Evolutionary conservation across 1,139 yeast species (phyloP), one percentile per base, ranked within the genome.

Genomic region (Geotrichum klebahnii): DNA sequence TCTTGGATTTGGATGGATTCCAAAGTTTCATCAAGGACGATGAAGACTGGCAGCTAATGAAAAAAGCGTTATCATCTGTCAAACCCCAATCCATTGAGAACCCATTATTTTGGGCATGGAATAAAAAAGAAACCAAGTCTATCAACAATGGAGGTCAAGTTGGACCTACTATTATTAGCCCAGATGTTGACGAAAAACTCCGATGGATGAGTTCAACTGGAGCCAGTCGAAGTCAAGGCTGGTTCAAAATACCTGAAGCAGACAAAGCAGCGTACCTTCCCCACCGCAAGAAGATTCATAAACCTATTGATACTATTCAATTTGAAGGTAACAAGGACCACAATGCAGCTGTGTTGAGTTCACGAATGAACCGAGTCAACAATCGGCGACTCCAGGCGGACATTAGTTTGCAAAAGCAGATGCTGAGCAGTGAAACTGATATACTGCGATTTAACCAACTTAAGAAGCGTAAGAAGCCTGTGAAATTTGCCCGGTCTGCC

Each of bases 401-500:
- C 65, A 84, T 89, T 43, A 85, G 83, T 57, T 88, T 90, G 3
- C 94, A 84, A 59, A 80, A 80, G 60, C 86, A 82, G 57, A 79
- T 81, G 62, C 75, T 88, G 56, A 90, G 94, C 36, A 76, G 83
- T 8, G 96, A 88, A 60, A 83, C 94, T 0, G 96, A 88, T 61
- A 78, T 85, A 4, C 70, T 87, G 58, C 82, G 86, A 51, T 76
- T 88, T 68, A 84, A 86, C 43, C 85, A 80, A 61, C 76, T 90
- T 60, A 86, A 89, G 57, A 88, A 88, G 66, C 78, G 97, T 55
- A 88, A 84, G 67, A 92, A 92, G 65, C 96, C 96, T 0, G 97
- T 92, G 10, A 84, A 94, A 16, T 90, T 90, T 73, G 97, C 97
- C 0, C 74, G 98, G 51, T 89, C 97, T 0, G 95, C 97, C 0